phyloP scores from a whole-genome alignment of 169 alveolate genomes.

The Cryptosporidium xiaoi region DNA sequence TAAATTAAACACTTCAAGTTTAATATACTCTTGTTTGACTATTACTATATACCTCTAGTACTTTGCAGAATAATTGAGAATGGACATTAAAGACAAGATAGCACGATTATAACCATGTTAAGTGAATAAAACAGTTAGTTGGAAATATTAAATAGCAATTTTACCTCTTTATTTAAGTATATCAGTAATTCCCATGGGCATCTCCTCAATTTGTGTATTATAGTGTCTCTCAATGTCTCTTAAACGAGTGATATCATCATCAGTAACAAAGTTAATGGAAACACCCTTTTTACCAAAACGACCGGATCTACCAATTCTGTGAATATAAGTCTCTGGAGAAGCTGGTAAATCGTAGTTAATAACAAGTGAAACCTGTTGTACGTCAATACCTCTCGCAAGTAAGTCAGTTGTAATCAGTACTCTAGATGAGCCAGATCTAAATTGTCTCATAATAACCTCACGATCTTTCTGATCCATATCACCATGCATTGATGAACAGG shows the following conservation, averaged over 20 bases:
- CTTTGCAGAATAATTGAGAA: too few species aligned
- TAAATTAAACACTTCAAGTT: too few species aligned
- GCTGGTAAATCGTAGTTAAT: constrained; percentile 98
- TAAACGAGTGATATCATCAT: constrained; percentile 92
- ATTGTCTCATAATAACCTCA: constrained; percentile 97
- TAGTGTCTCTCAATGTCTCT: constrained; percentile 96
- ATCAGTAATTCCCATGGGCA: constrained; percentile 96
- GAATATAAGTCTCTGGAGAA: constrained; percentile 96
- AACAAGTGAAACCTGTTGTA: constrained; percentile 96
- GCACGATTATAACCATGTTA: too few species aligned
- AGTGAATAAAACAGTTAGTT: too few species aligned
- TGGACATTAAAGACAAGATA: too few species aligned
- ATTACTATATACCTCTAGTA: too few species aligned
- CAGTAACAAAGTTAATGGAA: constrained; percentile 98
- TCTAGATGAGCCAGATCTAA: constrained; percentile 97
- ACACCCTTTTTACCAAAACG: constrained; percentile 99
- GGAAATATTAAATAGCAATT: background rate
- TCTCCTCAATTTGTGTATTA: constrained; percentile 98
- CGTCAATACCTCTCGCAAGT: constrained; percentile 99
- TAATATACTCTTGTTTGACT: too few species aligned
- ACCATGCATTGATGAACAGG: constrained; percentile 97
- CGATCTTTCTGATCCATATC: constrained; percentile 97
- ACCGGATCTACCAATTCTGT: constrained; percentile 99
- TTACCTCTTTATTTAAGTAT: constrained; percentile 71
- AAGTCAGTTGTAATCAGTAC: constrained; percentile 98